Evolutionary conservation across 768 basidiomycete species (phyloP), one percentile per base, ranked within the genome.

Genomic region (Gymnopilus junonius): DNA sequence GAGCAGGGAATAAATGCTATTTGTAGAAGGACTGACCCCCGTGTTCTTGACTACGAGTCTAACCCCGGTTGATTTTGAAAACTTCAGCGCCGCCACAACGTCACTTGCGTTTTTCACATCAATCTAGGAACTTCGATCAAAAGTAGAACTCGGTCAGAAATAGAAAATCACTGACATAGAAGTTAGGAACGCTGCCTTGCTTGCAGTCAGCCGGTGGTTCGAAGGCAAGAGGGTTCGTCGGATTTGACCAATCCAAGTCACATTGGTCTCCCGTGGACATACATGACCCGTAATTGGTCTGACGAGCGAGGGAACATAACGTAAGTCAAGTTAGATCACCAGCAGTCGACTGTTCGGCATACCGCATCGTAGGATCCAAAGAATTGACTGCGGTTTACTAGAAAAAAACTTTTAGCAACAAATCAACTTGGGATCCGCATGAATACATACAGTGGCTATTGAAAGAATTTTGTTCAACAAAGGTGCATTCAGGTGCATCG

Each of bases 21-120:
- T n/a, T n/a, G n/a, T 8, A 23, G 20, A 20, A 34, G 8, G 8
- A 17, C 79, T 66, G 65, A 82, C 81, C 35, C 83, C 83, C 14
- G 83, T 83, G 62, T 84, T 85, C 65, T 83, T 82, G 21, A 85
- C 72, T 11, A 79, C 79, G 20, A 85, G 64, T 7, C n/a, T n/a
- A n/a, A n/a, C n/a, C n/a, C n/a, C n/a, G n/a, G n/a, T n/a, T n/a
- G n/a, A n/a, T n/a, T n/a, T 80, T 79, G 64, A 61, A 57, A 74
- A 73, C 10, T 45, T 62, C 32, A 70, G 66, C 12, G 71, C 70
- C 0, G 58, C 59, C 14, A 68, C 40, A 17, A 74, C 62, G 57
- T 73, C 73, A 20, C 43, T 21, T 25, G 34, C 6, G n/a, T 23
- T 25, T 21, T 55, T 34, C 43, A 73, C 67, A 34, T 72, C 71